phyloP scores from a whole-genome alignment of 139 green algal species.

The Ettlia oleoabundans region DNA sequence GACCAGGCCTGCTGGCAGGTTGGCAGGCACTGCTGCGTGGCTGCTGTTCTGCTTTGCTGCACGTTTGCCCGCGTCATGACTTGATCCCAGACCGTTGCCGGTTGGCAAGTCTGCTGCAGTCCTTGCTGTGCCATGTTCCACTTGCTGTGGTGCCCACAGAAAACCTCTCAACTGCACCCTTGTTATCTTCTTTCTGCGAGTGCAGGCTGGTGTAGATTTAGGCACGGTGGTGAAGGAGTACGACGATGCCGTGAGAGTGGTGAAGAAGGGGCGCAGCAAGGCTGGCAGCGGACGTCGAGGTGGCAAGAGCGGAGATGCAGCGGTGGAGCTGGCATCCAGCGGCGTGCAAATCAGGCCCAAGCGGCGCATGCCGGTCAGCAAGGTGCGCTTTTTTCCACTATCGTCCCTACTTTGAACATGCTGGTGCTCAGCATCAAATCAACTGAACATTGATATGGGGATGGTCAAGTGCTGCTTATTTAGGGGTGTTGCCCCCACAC shows the following conservation, averaged over 20 bases:
- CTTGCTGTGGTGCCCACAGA: too few species aligned
- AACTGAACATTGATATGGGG: too few species aligned
- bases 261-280: conserved; percentile 5
- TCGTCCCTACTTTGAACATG: neutral
- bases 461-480: too few species aligned
- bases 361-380: conserved; percentile 63
- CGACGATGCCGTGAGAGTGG: conserved; percentile 35
- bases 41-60: neutral
- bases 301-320: conserved; percentile 7
- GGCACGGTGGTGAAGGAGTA: conserved; percentile 56
- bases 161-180: neutral
- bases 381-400: too few species aligned
- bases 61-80: neutral
- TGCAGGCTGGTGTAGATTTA: conserved; percentile 76
- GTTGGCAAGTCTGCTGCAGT: too few species aligned
- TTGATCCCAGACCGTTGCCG: too few species aligned
- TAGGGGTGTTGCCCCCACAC: too few species aligned
- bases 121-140: too few species aligned
- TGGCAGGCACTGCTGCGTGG: neutral
- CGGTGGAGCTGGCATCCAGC: conserved; percentile 37
- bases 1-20: conserved; percentile 82
- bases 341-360: conserved; percentile 69
- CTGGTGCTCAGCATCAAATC: too few species aligned
- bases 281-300: neutral
- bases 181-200: neutral